Base-by-base conservation (phyloP, 257 asterid species). In the Capsicum pubescens region DNA sequence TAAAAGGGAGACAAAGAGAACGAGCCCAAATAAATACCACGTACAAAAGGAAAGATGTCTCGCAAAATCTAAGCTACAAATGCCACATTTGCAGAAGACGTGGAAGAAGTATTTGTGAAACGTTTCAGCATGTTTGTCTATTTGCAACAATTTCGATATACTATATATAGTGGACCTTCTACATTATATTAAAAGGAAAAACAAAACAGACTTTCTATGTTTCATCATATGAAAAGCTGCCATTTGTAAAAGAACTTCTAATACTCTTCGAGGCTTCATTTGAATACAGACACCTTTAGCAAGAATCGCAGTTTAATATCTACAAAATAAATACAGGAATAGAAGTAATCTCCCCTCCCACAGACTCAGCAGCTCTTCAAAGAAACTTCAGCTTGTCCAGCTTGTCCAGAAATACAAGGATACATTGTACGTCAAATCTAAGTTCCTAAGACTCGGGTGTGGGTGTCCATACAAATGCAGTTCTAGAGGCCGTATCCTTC, bases 11-110 rank as follows among this genome's bases (percentile, higher is more conserved):
- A 64, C 84, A 63, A 17, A n/a, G 50, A 55, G 52, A 68, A 6
- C 48, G n/a, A 81, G 36, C 81, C 71, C 58, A 67, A 68, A 71
- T 56, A 83, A 69, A 85, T 36, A 42, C 46, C 85, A 82, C 5
- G 3, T 50, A 36, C 14, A 35, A 32, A 32, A 77, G 81, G 81
- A 54, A 54, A 54, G 48, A 54, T n/a, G 26, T 77, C 64, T 77
- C 82, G 54, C 44, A 55, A 76, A 26, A 77, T 32, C 50, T 26
- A 77, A 77, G 64, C 64, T 32, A 77, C 64, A 77, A 77, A 54
- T 21, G 64, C 14, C 44, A 26, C 81, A 52, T 26, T 8, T 8
- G 14, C 82, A 35, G 46, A 48, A 50, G 61, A 76, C 14, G 10
- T 13, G 81, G 26, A 77, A 55, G 81, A 32, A 54, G 82, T 32